Evolutionary conservation across 306 rosid genomes (phyloP), one percentile per base, ranked within the genome.

Genomic region (Geum urbanum): DNA sequence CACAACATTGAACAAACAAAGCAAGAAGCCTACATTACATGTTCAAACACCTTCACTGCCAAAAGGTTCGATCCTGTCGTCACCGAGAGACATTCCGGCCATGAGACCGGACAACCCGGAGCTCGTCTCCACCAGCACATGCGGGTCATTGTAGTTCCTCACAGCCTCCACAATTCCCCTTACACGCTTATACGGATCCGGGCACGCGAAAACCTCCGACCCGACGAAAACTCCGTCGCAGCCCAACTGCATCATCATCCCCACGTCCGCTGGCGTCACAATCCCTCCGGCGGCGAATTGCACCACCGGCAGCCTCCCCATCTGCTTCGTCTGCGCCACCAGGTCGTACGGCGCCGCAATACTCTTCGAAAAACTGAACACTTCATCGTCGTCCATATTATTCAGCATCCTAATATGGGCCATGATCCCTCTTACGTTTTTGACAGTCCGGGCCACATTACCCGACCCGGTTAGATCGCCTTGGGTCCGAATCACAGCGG

Each of bases 181-280:
- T 14, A 89, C 82, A 15, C 90, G 85, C 62, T 86, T 83, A 49
- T 77, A 78, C 22, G 88, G 87, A 75, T 91, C 84, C 4, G 74
- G 40, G 22, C 77, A 75, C 5, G 67, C 48, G 64, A 91, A 91
- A 72, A 87, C 63, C 62, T 87, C 91, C 3, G 79, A 73, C 53
- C 85, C 91, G 16, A 87, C 69, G 46, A 89, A 81, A 22, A 91
- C 87, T 6, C 97, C 97, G 16, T 89, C 90, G 68, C 97, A 89
- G 0, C 97, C 97, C 49, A 91, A 64, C 39, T 91, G 97, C 97
- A 89, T 89, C 96, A 91, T 76, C 77, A 91, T 44, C 11, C 91
- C 92, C 24, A 82, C 96, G 54, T 91, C 94, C 0, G 97, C 94
- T n/a, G 97, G 94, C 22, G 97, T 89, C 60, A 79, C 88, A 37